Conservation (phyloP, 768 basidiomycete genomes). For the Suillus plorans region DNA sequence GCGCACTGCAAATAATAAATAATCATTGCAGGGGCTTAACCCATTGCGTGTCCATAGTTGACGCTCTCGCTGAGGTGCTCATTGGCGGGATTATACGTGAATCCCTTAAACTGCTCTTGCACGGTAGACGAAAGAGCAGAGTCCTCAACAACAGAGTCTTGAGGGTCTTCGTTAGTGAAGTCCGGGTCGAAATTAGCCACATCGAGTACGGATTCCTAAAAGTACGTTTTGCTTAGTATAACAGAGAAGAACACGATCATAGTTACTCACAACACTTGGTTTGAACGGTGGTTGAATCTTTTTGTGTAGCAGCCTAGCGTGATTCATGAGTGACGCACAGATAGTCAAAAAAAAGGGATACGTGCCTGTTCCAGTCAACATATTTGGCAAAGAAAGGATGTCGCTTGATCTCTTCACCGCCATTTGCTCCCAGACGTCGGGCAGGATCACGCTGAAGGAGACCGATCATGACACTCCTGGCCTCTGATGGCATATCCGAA, state of each 20-base stretch:
- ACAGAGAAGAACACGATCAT: background rate
- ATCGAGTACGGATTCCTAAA: constrained; percentile 86
- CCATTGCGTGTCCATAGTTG: constrained; percentile 49
- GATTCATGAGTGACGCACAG: constrained; percentile 5
- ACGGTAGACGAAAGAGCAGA: constrained; percentile 93
- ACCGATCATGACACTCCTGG: constrained; percentile 83
- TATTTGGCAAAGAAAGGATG: constrained; percentile 95
- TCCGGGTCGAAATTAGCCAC: constrained; percentile 97
- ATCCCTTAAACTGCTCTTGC: constrained; percentile 92
- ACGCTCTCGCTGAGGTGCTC: constrained; percentile 85
- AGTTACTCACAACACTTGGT: constrained; percentile 79
- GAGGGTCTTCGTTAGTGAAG: constrained; percentile 93
- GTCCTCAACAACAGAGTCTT: constrained; percentile 95
- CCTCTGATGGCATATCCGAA: constrained; percentile 83
- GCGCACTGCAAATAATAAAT: constrained; percentile 1
- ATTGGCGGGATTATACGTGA: constrained; percentile 85
- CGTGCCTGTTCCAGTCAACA: constrained; percentile 85
- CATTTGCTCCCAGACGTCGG: constrained; percentile 84
- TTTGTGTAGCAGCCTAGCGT: constrained; percentile 72
- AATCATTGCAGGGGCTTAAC: constrained; percentile 15
- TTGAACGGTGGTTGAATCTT: constrained; percentile 98
- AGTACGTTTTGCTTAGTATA: constrained; percentile 10
- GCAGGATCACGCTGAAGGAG: constrained; percentile 88
- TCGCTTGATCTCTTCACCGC: constrained; percentile 93
- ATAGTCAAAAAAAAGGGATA: constrained; percentile 6